Percentiles rank a stretch among this genome's conserved stretches.
Evolutionary conservation across 1,139 yeast genomes (phyloP).

Genomic region (Hanseniaspora sp.): DNA sequence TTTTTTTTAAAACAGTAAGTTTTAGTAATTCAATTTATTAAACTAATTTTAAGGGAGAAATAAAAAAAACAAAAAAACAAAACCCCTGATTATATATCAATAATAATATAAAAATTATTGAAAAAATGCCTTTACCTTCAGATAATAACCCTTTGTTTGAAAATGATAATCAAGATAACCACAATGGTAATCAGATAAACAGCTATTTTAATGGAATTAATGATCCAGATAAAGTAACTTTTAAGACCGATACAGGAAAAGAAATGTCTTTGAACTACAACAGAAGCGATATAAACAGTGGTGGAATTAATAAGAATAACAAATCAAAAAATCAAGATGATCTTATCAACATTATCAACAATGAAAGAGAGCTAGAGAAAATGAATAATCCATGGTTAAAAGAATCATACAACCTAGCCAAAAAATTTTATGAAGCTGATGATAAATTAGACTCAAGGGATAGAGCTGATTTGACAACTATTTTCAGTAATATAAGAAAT

Average conservation of each 20-base stretch:
- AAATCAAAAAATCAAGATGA: background rate
- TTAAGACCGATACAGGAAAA: constrained; percentile 2
- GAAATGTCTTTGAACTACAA: constrained; percentile 10
- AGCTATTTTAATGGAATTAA: background rate
- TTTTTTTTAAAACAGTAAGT: no score
- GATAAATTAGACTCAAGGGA: constrained; percentile 25
- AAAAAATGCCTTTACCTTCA: constrained; percentile 1
- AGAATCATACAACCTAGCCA: constrained; percentile 27
- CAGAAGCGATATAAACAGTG: background rate
- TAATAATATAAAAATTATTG: background rate
- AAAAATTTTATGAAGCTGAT: constrained; percentile 27
- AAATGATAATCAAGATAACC: background rate
- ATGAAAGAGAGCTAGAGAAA: constrained; percentile 11
- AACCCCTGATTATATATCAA: background rate
- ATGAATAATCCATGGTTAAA: constrained; percentile 25
- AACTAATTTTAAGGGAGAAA: no score
- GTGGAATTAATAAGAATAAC: background rate
- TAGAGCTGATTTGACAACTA: constrained; percentile 23
- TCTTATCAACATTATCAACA: constrained; percentile 3
- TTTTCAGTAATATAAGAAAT: constrained; percentile 23
- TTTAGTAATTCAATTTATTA: no score
- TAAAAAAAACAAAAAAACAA: background rate
- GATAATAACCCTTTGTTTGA: constrained; percentile 7
- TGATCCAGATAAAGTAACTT: background rate
- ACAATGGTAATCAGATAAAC: background rate